Evolutionary conservation across 805 yeast genomes (phyloP), one percentile per base, ranked within the genome.

Genomic region (Suhomyces xylopsoci): DNA sequence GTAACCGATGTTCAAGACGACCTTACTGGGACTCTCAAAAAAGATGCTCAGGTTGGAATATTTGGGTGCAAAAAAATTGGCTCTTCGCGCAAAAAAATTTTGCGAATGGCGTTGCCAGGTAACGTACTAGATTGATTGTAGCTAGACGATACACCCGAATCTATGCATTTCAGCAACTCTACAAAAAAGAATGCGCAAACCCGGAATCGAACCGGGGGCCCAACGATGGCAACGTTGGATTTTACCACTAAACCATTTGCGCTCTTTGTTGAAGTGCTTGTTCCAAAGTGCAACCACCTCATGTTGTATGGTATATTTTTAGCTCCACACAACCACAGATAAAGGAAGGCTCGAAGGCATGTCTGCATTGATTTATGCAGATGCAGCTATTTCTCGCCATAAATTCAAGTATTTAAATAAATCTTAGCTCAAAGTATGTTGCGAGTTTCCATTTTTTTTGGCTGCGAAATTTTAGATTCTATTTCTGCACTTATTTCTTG

Each of bases 141-240:
- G 36, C 17, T 32, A 32, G 36, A 14, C 36, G 14, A 26, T 5
- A 4, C 8, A 5, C 7, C 17, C 4, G 4, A 32, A n/a, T 12
- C 8, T 6, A 32, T 32, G 17, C 36, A 30, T 14, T 30, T 14
- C 14, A 15, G 36, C 14, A 32, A n/a, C 7, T n/a, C 6, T 14
- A n/a, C 22, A 38, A 38, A 38, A 38, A 12, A 17, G 22, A 20
- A 38, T 38, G 42, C 42, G 42, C 42, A 38, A 38, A 38, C 42
- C 42, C 42, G 42, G 42, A 38, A 38, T 38, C 42, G 42, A 38
- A 38, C 42, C 42, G 42, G 42, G 42, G 42, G 42, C 42, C 42
- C 42, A 38, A 38, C 42, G 42, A 38, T 38, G 42, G 42, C 42
- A 38, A 38, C 42, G 42, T 38, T 38, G 42, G 42, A 38, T 38